Evolutionary conservation across 108 stramenopile genomes (phyloP), one percentile per base, ranked within the genome.

Genomic region (Stephanodiscus triporus): DNA sequence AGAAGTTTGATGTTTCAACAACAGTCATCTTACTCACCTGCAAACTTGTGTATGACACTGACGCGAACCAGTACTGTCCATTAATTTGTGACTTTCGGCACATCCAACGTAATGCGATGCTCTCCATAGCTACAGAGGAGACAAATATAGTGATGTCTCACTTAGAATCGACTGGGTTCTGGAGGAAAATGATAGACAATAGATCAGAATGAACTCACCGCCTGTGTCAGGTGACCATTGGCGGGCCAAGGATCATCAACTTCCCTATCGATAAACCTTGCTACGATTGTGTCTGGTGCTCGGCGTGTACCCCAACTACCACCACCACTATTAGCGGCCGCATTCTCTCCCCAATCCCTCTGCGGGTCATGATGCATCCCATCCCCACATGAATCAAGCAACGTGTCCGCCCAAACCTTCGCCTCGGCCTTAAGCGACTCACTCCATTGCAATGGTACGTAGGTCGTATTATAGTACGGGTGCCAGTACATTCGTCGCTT

Each of bases 21-120:
- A 24, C 7, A 27, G n/a, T 29, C 26, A 0, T 47, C n/a, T 38
- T 24, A 20, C 74, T 37, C 54, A 69, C 43, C 76, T 51, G 49
- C 76, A 77, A 38, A 77, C 76, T 23, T 77, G 76, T 1, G 76
- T 77, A 56, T 77, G 76, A 27, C 76, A 77, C 16, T 77, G 50
- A 24, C 50, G n/a, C n/a, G n/a, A n/a, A n/a, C n/a, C 22, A 32
- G n/a, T 29, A 6, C 22, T 23, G 17, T 30, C 68, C 62, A 70
- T 53, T 6, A 55, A 19, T 50, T 43, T 64, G 27, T 77, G 76
- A 14, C 56, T 60, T 37, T 71, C 77, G 0, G 77, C 77, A 56
- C 77, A 78, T 30, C 77, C 77, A 29, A 78, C 77, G 54, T 72
- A 78, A 16, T 63, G 57, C 1, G 77, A 67, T 48, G 77, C 67